A percentile compares a stretch with the other conserved stretches of the same genome.
These are phyloP conservation scores for Aspergillus saccharolyticus DNA, from an alignment of 495 filamentous ascomycete genomes.

Conservation along the genomic window DNA sequence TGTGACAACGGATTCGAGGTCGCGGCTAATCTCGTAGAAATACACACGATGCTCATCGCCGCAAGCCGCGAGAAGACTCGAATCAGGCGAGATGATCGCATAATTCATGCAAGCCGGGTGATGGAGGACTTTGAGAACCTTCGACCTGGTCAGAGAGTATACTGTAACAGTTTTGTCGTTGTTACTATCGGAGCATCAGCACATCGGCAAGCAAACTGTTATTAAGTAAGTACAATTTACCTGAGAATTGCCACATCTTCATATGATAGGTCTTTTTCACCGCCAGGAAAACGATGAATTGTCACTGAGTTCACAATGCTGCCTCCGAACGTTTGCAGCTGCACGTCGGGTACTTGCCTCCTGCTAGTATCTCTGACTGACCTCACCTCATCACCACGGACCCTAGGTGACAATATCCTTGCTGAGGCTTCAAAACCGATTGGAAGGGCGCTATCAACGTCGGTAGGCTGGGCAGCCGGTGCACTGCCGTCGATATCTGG, in stretches of 20 bases:
- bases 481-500: constrained; percentile 26
- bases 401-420: constrained; percentile 26
- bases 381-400: constrained; percentile 20
- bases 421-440: constrained; percentile 45
- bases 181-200: constrained; percentile 49
- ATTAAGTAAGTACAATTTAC: constrained; percentile 27
- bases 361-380: constrained; percentile 30
- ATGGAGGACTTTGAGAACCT: constrained; percentile 59
- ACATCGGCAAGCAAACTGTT: background rate
- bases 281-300: constrained; percentile 54
- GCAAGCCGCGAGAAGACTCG: constrained; percentile 71
- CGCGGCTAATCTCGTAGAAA: constrained; percentile 57
- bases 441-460: constrained; percentile 59
- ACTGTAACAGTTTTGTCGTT: constrained; percentile 85
- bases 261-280: constrained; percentile 41
- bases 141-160: constrained; percentile 61
- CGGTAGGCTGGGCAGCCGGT: constrained; percentile 35
- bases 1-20: constrained; percentile 37
- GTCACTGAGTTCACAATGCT: constrained; percentile 69
- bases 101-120: constrained; percentile 86
- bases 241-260: constrained; percentile 64
- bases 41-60: constrained; percentile 81
- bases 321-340: constrained; percentile 49
- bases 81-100: constrained; percentile 85
- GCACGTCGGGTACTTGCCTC: constrained; percentile 40